These are phyloP conservation scores for Carallia brachiata DNA, from an alignment of 345 rosid species.

Conservation along the genomic window DNA sequence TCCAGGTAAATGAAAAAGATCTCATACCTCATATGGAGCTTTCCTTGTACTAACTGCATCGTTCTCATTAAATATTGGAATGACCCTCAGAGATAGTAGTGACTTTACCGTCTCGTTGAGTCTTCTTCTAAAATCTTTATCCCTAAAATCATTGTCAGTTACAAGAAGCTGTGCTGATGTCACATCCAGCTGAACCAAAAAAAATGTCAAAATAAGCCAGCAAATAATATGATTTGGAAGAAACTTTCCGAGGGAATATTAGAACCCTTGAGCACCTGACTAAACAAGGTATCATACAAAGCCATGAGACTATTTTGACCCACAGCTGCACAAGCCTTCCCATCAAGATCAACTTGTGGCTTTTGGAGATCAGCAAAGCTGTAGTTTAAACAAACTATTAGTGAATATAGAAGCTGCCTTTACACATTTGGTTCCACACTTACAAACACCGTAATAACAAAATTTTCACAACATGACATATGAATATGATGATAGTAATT, in stretches of 20 bases:
- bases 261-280: slow-evolving; percentile 8
- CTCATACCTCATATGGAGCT: slow-evolving; percentile 87
- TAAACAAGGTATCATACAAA: slow-evolving; percentile 17
- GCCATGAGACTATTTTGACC: slow-evolving; percentile 26
- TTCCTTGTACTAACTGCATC: slow-evolving; percentile 91
- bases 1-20: not conserved
- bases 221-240: no score
- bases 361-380: slow-evolving; percentile 26
- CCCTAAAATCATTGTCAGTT: slow-evolving; percentile 75
- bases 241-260: no score
- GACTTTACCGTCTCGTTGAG: slow-evolving; percentile 70
- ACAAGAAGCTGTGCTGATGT: slow-evolving; percentile 83
- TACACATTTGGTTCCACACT: no score
- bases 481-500: no score
- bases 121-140: slow-evolving; percentile 68
- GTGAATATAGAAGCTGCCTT: not conserved
- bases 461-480: no score
- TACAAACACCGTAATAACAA: no score
- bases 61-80: slow-evolving; percentile 87
- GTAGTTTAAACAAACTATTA: not conserved
- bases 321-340: slow-evolving; percentile 25
- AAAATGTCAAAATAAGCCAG: not conserved
- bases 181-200: slow-evolving; percentile 65
- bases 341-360: slow-evolving; percentile 17
- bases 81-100: slow-evolving; percentile 56